Conservation (phyloP, 495 filamentous ascomycete species). For the Aspergillus ellipticus region DNA sequence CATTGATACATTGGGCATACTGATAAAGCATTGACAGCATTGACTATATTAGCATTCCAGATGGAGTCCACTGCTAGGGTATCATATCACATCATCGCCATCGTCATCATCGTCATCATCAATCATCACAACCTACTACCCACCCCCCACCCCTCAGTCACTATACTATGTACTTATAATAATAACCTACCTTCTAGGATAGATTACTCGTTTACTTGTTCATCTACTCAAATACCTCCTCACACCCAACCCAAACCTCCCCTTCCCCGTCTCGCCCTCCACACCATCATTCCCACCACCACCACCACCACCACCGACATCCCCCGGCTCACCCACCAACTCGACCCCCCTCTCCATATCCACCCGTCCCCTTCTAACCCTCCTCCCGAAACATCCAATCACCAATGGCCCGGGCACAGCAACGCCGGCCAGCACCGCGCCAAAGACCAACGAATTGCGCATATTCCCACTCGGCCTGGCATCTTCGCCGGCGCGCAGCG, state of each 20-base stretch:
- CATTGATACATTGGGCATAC: no score
- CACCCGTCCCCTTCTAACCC: constrained; percentile 53
- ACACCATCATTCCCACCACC: not conserved
- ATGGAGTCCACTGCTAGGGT: no score
- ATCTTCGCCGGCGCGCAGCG: constrained; percentile 58
- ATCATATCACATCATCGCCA: not conserved
- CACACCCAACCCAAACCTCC: not conserved
- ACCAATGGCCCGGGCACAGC: constrained; percentile 63
- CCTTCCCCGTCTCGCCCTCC: not conserved
- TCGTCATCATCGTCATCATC: not conserved
- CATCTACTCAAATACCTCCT: not conserved
- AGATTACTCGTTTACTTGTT: not conserved
- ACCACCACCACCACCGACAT: not conserved
- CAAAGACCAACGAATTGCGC: constrained; percentile 70
- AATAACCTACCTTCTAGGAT: no score
- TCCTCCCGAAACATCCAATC: constrained; percentile 62
- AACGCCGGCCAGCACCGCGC: constrained; percentile 63
- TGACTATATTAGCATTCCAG: no score
- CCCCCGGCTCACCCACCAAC: constrained; percentile 11
- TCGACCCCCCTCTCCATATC: constrained; percentile 48
- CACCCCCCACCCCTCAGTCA: no score
- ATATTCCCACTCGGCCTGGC: constrained; percentile 65
- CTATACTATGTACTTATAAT: no score
- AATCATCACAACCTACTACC: no score
- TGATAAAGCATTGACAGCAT: no score